Percentiles rank a stretch among this genome's conserved stretches.
Evolutionary conservation across 306 rosid species (phyloP).

Genomic region (Medicago ruthenica): DNA sequence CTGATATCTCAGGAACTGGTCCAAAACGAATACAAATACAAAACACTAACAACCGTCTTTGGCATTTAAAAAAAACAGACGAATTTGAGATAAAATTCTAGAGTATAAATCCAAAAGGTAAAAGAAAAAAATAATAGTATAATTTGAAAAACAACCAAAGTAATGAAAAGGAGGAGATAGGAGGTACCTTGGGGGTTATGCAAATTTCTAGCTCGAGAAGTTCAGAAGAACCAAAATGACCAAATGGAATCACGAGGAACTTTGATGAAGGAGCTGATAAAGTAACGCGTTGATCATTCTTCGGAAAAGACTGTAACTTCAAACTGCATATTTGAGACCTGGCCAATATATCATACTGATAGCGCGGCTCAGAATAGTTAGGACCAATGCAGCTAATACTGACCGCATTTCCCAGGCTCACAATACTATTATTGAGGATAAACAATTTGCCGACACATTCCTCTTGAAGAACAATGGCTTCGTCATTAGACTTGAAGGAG

Average conservation of each 20-base stretch:
- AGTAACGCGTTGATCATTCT: neutral
- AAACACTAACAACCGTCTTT: too few species aligned
- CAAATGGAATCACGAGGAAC: neutral
- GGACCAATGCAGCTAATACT: neutral
- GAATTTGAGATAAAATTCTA: neutral
- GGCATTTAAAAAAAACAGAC: too few species aligned
- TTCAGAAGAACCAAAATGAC: neutral
- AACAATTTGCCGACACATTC: neutral
- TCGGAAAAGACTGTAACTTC: neutral
- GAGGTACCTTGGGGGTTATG: neutral
- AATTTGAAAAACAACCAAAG: neutral
- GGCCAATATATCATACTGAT: slow-evolving; percentile 2
- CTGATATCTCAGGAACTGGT: neutral
- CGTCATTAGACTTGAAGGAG: neutral
- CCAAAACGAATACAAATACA: too few species aligned
- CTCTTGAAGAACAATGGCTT: neutral
- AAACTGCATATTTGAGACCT: neutral
- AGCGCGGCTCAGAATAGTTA: neutral
- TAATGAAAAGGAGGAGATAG: neutral
- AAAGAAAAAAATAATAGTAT: neutral
- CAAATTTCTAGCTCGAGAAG: neutral
- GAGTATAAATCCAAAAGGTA: neutral
- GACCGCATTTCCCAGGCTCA: neutral
- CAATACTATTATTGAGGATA: neutral
- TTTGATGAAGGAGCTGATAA: neutral